Conservation (phyloP, 1,284 basidiomycete species). For the Cystobasidiaceae sp. region DNA sequence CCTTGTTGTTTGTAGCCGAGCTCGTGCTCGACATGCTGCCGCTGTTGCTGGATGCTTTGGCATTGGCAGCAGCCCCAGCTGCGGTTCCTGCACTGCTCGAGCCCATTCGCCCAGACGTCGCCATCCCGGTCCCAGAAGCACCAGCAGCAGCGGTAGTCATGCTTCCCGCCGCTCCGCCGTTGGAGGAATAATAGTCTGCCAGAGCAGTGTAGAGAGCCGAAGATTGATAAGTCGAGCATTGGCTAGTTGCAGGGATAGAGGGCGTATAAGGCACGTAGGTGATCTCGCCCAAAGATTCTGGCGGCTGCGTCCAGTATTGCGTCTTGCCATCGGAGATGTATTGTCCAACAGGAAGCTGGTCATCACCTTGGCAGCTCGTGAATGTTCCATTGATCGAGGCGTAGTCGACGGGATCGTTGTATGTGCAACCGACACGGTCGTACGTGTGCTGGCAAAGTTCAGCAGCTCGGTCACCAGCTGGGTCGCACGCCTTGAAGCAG, state of each 20-base stretch:
- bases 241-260: slow-evolving; percentile 57
- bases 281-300: slow-evolving; percentile 57
- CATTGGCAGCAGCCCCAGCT: neutral
- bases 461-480: slow-evolving; percentile 5
- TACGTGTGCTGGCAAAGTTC: slow-evolving; percentile 10
- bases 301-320: slow-evolving; percentile 27
- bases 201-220: neutral
- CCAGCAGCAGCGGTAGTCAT: neutral
- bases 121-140: neutral
- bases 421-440: slow-evolving; percentile 16
- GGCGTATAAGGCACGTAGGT: slow-evolving; percentile 59
- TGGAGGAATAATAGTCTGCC: neutral
- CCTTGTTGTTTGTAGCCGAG: no score
- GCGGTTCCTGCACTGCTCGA: neutral
- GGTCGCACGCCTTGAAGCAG: slow-evolving; percentile 51
- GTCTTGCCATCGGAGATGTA: slow-evolving; percentile 1
- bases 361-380: slow-evolving; percentile 8
- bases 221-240: slow-evolving; percentile 50
- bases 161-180: neutral
- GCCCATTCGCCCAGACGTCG: neutral
- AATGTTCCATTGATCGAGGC: slow-evolving; percentile 13
- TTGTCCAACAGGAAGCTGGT: slow-evolving; percentile 10
- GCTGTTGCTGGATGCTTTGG: neutral
- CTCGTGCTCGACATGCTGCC: neutral
- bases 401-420: slow-evolving; percentile 22